Evolutionary conservation across 1,139 yeast species (phyloP), one percentile per base, ranked within the genome.

Genomic region (Suhomyces anneliseae): DNA sequence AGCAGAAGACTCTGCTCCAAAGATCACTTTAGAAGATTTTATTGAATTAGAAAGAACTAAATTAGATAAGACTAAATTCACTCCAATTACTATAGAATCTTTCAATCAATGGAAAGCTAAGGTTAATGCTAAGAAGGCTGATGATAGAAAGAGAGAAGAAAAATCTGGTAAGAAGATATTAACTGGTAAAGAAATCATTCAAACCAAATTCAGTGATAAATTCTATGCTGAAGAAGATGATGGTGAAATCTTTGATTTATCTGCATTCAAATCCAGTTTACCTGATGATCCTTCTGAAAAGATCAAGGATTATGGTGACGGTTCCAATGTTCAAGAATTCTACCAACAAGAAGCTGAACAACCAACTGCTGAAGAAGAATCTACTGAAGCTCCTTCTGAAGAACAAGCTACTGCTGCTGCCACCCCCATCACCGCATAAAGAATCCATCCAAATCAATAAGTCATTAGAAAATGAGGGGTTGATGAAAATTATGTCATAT

Each of bases 11-110:
- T 77, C 81, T 50, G 90, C 89, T 60, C 97, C 97, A 46, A 85
- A 87, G 73, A 88, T 95, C 60, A 89, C 98, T 1, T 76, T 95
- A 59, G 99, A 95, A 69, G 99, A 95, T 54, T 93, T 93, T 66
- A 82, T 95, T 55, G 99, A 95, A 65, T 82, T 95, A 49, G 99
- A 93, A 70, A 85, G 98, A 71, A 87, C 83, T 54, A 85, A 84
- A 63, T 76, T 95, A 62, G 96, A 95, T 59, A 85, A 76, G 65
- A 72, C 79, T 48, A 79, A 82, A 44, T 79, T 90, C 61, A 92
- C 97, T 2, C 97, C 98, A 31, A 90, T 95, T 52, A 92, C 96
- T 1, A 72, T 82, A 35, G 92, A 87, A 50, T 66, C 90, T n/a
- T 95, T 95, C 66, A 79, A 79, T 38, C 79, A 79, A 60, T 95